Percentiles rank a stretch among this genome's conserved stretches.
Conservation (phyloP, 352 stramenopile genomes). For the Elongisporangium undulatum region DNA sequence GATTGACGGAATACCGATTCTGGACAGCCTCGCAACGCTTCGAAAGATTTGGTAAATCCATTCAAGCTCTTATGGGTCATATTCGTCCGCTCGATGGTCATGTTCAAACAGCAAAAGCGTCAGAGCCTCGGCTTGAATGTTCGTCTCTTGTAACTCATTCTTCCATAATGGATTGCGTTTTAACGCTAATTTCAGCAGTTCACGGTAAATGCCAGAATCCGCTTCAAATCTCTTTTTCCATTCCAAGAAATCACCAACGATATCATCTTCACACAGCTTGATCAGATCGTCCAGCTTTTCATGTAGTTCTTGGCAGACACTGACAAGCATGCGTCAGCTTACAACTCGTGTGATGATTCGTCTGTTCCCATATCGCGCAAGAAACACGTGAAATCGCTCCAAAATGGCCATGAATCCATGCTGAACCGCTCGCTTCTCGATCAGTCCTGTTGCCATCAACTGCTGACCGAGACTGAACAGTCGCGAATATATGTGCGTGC, state of each 20-base stretch:
- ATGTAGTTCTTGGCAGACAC: not conserved
- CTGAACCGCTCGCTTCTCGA: not conserved
- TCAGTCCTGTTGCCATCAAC: not conserved
- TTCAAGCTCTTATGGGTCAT: not conserved
- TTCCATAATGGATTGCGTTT: not conserved
- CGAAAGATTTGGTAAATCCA: not conserved
- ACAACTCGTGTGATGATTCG: not conserved
- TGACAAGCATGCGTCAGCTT: not conserved
- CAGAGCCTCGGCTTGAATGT: not conserved
- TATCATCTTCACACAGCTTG: not conserved
- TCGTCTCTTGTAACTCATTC: not conserved
- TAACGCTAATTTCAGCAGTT: not conserved
- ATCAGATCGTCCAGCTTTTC: not conserved
- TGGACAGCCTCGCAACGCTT: not conserved
- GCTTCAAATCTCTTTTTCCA: not conserved
- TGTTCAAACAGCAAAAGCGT: not conserved
- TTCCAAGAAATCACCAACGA: not conserved
- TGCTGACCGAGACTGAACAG: not conserved
- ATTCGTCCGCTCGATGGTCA: not conserved
- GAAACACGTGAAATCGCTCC: not conserved
- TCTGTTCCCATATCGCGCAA: not conserved
- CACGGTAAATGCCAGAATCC: not conserved
- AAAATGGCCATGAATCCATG: not conserved
- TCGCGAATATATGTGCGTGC: not conserved
- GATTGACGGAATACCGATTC: not conserved